Conservation (phyloP, 306 rosid genomes). For the Crataegus laevigata region DNA sequence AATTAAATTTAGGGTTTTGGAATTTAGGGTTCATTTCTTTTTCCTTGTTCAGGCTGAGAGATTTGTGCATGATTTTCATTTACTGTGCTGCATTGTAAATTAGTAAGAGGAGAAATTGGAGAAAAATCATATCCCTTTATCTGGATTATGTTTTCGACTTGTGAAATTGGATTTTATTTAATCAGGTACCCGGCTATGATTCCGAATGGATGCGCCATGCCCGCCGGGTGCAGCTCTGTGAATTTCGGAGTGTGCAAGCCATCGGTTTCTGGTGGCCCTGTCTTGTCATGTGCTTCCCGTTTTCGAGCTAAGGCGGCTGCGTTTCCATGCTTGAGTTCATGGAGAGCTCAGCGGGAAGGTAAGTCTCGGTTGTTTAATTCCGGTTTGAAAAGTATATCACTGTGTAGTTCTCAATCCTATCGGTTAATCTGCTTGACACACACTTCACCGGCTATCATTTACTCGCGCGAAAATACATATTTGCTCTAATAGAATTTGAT, state of each 20-base stretch:
- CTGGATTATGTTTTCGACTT: background rate
- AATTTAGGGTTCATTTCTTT: background rate
- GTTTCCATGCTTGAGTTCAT: conserved; percentile 30
- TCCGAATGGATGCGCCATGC: conserved; percentile 36
- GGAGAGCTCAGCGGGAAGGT: conserved; percentile 30
- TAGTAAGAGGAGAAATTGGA: too few relatives aligned
- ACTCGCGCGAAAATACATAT: background rate
- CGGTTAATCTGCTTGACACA: background rate
- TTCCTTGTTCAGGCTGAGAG: background rate
- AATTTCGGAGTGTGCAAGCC: conserved; percentile 24
- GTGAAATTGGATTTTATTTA: background rate
- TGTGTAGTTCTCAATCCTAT: background rate
- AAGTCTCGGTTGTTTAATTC: conserved; percentile 6
- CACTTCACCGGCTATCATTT: background rate
- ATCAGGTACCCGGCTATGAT: conserved; percentile 50
- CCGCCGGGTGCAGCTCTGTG: conserved; percentile 37
- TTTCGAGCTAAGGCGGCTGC: conserved; percentile 30
- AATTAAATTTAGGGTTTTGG: background rate
- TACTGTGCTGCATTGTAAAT: background rate
- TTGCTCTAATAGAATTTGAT: background rate
- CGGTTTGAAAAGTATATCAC: background rate
- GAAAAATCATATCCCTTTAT: background rate
- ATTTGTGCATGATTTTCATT: background rate
- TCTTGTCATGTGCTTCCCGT: conserved; percentile 25
- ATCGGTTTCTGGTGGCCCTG: conserved; percentile 9